A percentile compares a stretch with the other conserved stretches of the same genome.
phyloP scores from a whole-genome alignment of 352 stramenopile genomes.

The Globisporangium parvum region DNA sequence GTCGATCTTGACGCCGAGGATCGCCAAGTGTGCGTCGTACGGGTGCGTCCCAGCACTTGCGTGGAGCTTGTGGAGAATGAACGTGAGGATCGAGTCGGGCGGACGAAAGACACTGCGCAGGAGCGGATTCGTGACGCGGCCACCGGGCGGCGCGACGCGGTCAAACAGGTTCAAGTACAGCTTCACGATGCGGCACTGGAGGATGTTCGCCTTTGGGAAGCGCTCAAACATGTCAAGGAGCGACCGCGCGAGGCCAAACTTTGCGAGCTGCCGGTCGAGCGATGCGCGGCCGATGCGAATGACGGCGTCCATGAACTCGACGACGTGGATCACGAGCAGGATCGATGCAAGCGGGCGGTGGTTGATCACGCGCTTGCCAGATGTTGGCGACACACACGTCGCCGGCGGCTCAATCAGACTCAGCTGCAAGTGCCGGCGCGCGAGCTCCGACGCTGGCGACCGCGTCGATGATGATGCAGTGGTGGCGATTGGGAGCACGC shows the following conservation, averaged over 20 bases:
- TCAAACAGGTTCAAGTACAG: constrained; percentile 66
- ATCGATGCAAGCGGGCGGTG: constrained; percentile 53
- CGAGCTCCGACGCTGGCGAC: constrained; percentile 1
- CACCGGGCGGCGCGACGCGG: constrained; percentile 46
- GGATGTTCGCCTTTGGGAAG: constrained; percentile 62
- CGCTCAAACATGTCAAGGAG: constrained; percentile 69
- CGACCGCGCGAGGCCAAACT: constrained; percentile 48
- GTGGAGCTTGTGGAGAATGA: constrained; percentile 63
- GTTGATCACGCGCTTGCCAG: constrained; percentile 51
- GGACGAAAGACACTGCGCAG: constrained; percentile 65
- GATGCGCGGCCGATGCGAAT: constrained; percentile 59
- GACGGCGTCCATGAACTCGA: constrained; percentile 56
- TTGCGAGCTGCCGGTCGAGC: constrained; percentile 46
- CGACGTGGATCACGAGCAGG: constrained; percentile 57
- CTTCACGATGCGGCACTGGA: constrained; percentile 67
- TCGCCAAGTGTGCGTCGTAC: constrained; percentile 68
- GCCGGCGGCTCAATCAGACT: constrained; percentile 10
- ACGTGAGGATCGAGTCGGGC: constrained; percentile 56
- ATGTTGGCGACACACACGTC: constrained; percentile 35
- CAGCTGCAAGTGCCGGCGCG: constrained; percentile 9
- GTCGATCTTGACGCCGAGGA: constrained; percentile 75
- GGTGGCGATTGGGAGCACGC: constrained; percentile 7
- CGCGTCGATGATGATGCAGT: neutral
- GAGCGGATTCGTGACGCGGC: constrained; percentile 69
- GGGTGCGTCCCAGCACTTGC: constrained; percentile 37